Evolutionary conservation across 805 yeast species (phyloP).

Genomic region (Lachancea sp.): DNA sequence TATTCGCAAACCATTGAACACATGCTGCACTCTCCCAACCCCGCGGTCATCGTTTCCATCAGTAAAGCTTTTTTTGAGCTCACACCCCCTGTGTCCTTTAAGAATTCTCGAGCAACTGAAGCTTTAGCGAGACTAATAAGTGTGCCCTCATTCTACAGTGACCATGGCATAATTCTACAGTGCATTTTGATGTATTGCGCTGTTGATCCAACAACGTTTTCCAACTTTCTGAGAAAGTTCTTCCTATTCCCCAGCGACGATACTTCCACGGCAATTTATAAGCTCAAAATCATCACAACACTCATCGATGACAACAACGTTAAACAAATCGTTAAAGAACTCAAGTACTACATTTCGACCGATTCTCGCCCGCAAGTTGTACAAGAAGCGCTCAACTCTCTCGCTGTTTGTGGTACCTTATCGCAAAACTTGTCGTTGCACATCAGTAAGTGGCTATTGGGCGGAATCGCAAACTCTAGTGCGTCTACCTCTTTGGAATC

Average conservation of each 20-base stretch:
- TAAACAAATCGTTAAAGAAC: slow-evolving; percentile 48
- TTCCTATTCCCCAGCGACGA: slow-evolving; percentile 52
- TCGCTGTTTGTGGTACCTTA: slow-evolving; percentile 54
- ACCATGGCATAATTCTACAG: slow-evolving; percentile 40
- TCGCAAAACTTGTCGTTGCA: slow-evolving; percentile 43
- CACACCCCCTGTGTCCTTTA: slow-evolving; percentile 50
- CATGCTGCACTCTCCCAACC: slow-evolving; percentile 47
- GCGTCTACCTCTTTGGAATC: slow-evolving; percentile 45
- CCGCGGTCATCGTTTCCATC: slow-evolving; percentile 55
- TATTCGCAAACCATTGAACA: slow-evolving; percentile 44
- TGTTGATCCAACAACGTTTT: slow-evolving; percentile 31
- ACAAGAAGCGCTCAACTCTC: slow-evolving; percentile 48
- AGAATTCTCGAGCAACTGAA: slow-evolving; percentile 42
- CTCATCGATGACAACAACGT: slow-evolving; percentile 51
- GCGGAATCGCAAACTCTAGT: slow-evolving; percentile 35
- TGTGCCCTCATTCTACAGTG: slow-evolving; percentile 31
- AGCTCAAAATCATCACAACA: slow-evolving; percentile 54
- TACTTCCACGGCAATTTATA: slow-evolving; percentile 39
- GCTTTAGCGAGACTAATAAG: slow-evolving; percentile 41
- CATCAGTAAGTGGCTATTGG: slow-evolving; percentile 59
- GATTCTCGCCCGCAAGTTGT: slow-evolving; percentile 28
- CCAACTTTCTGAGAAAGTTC: slow-evolving; percentile 41
- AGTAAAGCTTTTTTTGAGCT: slow-evolving; percentile 51
- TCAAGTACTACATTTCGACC: slow-evolving; percentile 48
- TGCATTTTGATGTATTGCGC: slow-evolving; percentile 36